Percentiles rank a stretch among this genome's conserved stretches.
Evolutionary conservation across 148 eudicot species (phyloP).

Genomic region (Chenopodium formosanum): DNA sequence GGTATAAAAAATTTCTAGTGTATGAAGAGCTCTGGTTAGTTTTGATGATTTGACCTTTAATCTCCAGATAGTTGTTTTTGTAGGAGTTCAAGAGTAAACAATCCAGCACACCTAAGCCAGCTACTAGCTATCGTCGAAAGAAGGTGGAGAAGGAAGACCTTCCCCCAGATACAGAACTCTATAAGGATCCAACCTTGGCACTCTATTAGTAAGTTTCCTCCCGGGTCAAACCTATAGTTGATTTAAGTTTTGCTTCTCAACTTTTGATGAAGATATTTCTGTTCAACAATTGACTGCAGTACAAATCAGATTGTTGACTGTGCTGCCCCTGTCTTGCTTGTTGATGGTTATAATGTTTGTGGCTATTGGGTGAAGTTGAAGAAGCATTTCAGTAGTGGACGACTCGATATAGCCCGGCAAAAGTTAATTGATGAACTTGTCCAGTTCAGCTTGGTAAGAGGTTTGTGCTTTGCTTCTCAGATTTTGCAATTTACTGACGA

Average conservation of each 20-base stretch:
- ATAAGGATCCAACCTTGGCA: slow-evolving; percentile 74
- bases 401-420: slow-evolving; percentile 88
- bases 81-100: slow-evolving; percentile 73
- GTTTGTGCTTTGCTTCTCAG: slow-evolving; percentile 46
- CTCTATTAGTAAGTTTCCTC: slow-evolving; percentile 62
- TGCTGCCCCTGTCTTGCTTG: slow-evolving; percentile 89
- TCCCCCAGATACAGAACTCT: slow-evolving; percentile 65
- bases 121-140: slow-evolving; percentile 91
- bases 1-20: slow-evolving; percentile 36
- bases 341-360: slow-evolving; percentile 98
- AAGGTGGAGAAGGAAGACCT: slow-evolving; percentile 83
- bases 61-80: slow-evolving; percentile 4
- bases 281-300: slow-evolving; percentile 44
- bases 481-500: slow-evolving; percentile 7
- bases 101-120: slow-evolving; percentile 64
- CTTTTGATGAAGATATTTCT: slow-evolving; percentile 20
- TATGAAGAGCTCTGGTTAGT: not conserved
- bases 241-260: slow-evolving; percentile 1
- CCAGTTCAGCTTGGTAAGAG: slow-evolving; percentile 82
- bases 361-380: slow-evolving; percentile 95
- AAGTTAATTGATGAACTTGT: slow-evolving; percentile 87
- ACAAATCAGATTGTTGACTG: slow-evolving; percentile 72
- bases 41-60: not conserved
- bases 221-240: slow-evolving; percentile 28
- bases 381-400: slow-evolving; percentile 83